Evolutionary conservation across 2,329 filamentous ascomycete species (phyloP).

Genomic region (Ceratocystis diversiconidia): DNA sequence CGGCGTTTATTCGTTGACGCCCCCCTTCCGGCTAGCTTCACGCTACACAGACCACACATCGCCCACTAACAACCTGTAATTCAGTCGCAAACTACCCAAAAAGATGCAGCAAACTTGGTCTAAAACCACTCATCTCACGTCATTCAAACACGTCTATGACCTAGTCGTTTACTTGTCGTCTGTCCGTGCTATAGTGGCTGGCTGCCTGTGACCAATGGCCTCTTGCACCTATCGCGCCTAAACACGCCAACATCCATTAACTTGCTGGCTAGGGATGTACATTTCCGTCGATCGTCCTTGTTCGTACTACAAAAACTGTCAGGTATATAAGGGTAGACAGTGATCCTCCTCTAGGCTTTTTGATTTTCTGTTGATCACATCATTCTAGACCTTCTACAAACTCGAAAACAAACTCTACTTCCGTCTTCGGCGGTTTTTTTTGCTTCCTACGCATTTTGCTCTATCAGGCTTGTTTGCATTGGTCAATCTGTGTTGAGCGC

Average conservation of each 20-base stretch:
- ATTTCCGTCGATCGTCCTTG: not conserved
- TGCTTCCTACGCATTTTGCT: not conserved
- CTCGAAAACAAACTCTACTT: not conserved
- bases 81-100: not conserved
- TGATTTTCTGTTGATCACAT: conserved; percentile 2
- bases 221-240: not conserved
- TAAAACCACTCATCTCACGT: not conserved
- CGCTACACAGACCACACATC: conserved; percentile 1
- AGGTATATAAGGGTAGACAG: not conserved
- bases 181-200: not conserved
- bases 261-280: not conserved
- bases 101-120: not conserved
- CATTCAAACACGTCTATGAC: not conserved
- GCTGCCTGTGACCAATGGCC: not conserved
- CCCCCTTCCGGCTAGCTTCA: not conserved
- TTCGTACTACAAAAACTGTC: not conserved
- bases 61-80: not conserved
- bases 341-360: not conserved
- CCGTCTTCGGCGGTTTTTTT: not conserved
- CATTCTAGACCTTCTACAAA: not conserved
- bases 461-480: not conserved
- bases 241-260: not conserved
- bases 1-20: conserved; percentile 1
- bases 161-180: not conserved
- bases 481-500: not conserved